A percentile compares a stretch with the other conserved stretches of the same genome.
Evolutionary conservation across 495 filamentous ascomycete genomes (phyloP).

Genomic region (Monascus purpureus): DNA sequence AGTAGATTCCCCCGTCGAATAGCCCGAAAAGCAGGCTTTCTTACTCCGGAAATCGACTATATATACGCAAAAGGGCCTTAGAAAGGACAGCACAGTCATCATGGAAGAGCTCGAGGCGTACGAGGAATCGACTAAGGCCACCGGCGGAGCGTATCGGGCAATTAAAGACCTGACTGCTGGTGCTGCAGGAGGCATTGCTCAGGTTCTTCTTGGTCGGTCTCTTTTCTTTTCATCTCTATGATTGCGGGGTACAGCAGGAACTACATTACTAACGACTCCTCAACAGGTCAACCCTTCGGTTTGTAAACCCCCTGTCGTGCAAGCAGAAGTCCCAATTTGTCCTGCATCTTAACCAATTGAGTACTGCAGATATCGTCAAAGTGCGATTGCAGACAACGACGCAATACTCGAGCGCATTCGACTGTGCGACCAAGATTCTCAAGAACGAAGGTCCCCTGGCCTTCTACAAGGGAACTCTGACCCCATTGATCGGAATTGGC

Average conservation of each 20-base stretch:
- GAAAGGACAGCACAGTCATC: too few relatives aligned
- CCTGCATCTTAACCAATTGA: too few relatives aligned
- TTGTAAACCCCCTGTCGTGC: constrained; percentile 8
- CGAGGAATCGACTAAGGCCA: constrained; percentile 23
- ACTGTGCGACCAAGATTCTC: constrained; percentile 71
- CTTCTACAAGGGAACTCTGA: constrained; percentile 97
- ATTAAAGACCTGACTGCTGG: constrained; percentile 87
- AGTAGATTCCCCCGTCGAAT: too few relatives aligned
- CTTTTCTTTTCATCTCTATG: neutral
- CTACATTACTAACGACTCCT: constrained; percentile 14
- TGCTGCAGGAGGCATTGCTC: constrained; percentile 81
- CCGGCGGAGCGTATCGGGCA: constrained; percentile 39
- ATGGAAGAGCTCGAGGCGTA: constrained; percentile 26
- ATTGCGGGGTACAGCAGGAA: too few relatives aligned
- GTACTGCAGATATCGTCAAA: constrained; percentile 91
- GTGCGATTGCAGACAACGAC: constrained; percentile 85
- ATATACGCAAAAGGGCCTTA: too few relatives aligned
- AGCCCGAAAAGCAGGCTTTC: too few relatives aligned
- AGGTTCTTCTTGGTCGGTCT: constrained; percentile 80
- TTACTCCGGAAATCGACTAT: too few relatives aligned
- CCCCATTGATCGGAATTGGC: constrained; percentile 91
- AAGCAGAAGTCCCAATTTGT: too few relatives aligned
- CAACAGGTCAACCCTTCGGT: constrained; percentile 83
- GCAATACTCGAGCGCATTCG: constrained; percentile 63
- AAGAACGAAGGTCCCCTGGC: constrained; percentile 75